Base-by-base conservation (phyloP, 179 eudicot species). In the Actinidia chinensis region DNA sequence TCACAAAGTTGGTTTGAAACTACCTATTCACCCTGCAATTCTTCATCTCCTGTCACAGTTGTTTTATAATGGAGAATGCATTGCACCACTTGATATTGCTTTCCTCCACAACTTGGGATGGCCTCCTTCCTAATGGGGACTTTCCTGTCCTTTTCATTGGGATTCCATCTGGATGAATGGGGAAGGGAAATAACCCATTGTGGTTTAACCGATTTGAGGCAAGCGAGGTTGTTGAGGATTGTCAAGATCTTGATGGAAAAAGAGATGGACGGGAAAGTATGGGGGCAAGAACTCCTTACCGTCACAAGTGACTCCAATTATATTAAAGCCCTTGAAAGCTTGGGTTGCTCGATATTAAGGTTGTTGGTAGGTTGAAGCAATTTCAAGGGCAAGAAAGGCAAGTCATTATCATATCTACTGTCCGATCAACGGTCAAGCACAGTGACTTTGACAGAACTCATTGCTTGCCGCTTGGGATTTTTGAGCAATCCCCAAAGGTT, bases 311-410 rank as follows among this genome's bases (percentile, higher is more conserved):
- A n/a, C n/a, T n/a, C n/a, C n/a, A n/a, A 95, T 83, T 83, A 93
- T 50, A 89, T 72, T 70, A 82, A 48, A 60, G 93, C 89, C 40
- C 93, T 95, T 43, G 97, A 93, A 80, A 71, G 47, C 72, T 77
- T 78, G 44, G 91, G 79, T 15, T 54, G 76, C 74, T 36, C 40
- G 88, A 81, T 17, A 36, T 92, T 50, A 93, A 90, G 83, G 92
- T 95, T 79, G 99, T n/a, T n/a, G n/a, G 99, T 28, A 95, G 98
- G 98, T 95, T 25, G 99, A n/a, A 95, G 76, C 98, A 93, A 78
- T 95, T 95, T 76, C 99, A 95, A 73, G 99, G 99, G 40, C 99
- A 95, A 77, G 99, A 95, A 83, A 87, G 87, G 82, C 79, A 89
- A 61, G 91, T 93, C 0, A 90, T 93, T 28, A 91, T 95, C 8